These are phyloP conservation scores for Stagonosporopsis vannaccii DNA, from an alignment of 2,329 filamentous ascomycete genomes.

Conservation along the genomic window DNA sequence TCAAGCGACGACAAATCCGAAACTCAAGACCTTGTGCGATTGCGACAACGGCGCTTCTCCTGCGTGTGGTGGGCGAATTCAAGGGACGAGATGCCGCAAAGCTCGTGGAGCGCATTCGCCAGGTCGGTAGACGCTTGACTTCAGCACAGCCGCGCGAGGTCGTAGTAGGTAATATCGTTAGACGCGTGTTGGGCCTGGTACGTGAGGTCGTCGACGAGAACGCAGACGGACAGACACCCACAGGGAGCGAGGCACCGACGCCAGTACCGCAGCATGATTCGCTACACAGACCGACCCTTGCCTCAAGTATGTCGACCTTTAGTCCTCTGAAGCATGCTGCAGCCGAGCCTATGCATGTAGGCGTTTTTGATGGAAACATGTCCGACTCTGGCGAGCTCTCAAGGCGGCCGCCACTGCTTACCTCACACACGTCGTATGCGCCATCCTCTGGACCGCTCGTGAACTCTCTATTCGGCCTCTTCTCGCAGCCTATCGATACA, in stretches of 20 bases:
- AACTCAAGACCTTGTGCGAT: constrained; percentile 89
- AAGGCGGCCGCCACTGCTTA: constrained; percentile 67
- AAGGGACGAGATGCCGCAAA: constrained; percentile 79
- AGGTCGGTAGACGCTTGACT: constrained; percentile 78
- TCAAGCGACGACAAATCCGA: constrained; percentile 89
- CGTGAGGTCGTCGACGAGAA: constrained; percentile 89
- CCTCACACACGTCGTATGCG: constrained; percentile 69
- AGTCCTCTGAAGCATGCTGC: constrained; percentile 56
- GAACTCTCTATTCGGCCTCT: constrained; percentile 86
- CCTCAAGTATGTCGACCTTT: constrained; percentile 55
- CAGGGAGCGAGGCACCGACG: constrained; percentile 62
- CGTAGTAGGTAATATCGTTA: constrained; percentile 92
- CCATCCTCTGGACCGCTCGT: constrained; percentile 58
- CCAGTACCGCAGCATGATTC: constrained; percentile 38
- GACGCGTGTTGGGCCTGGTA: constrained; percentile 87
- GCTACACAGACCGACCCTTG: constrained; percentile 46
- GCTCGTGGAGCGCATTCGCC: constrained; percentile 80
- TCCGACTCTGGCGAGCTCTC: constrained; percentile 47
- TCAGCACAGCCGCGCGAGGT: constrained; percentile 89
- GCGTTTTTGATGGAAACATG: constrained; percentile 38
- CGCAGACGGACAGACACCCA: constrained; percentile 67
- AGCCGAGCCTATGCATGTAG: constrained; percentile 44
- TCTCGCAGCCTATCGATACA: constrained; percentile 71
- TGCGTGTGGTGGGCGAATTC: constrained; percentile 83
- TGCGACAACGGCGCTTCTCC: constrained; percentile 86